Evolutionary conservation across 768 basidiomycete species (phyloP).

Genomic region (Boletus bicolor): DNA sequence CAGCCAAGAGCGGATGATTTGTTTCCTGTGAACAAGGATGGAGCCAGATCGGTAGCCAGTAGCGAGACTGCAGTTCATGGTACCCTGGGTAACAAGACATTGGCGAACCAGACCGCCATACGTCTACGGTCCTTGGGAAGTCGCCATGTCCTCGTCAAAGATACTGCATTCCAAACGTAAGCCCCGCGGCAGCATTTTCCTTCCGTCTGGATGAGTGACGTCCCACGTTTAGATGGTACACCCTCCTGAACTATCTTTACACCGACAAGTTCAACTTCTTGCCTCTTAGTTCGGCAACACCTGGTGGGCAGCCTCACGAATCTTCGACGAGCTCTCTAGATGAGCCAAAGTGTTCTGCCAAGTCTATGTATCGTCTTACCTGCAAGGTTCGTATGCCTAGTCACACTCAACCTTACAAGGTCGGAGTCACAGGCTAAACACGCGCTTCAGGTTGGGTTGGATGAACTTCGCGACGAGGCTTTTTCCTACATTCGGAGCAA

Average conservation of each 20-base stretch:
- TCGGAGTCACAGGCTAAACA: not conserved
- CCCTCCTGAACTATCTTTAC: slow-evolving; percentile 40
- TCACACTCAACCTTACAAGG: not conserved
- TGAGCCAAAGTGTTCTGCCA: slow-evolving; percentile 34
- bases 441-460: slow-evolving; percentile 16
- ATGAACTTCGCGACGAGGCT: slow-evolving; percentile 16
- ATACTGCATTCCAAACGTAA: slow-evolving; percentile 31
- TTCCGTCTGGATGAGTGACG: not conserved
- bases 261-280: slow-evolving; percentile 33
- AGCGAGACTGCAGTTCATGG: slow-evolving; percentile 7
- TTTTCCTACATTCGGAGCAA: slow-evolving; percentile 12
- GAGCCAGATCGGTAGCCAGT: slow-evolving; percentile 1
- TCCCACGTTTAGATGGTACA: slow-evolving; percentile 32
- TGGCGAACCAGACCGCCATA: not conserved
- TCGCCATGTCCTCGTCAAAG: slow-evolving; percentile 25
- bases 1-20: not conserved
- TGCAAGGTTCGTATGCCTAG: slow-evolving; percentile 28
- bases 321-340: slow-evolving; percentile 8
- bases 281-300: slow-evolving; percentile 24
- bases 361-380: slow-evolving; percentile 46
- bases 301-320: not conserved
- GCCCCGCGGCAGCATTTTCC: not conserved
- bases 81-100: not conserved
- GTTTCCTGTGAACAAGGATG: not conserved
- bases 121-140: slow-evolving; percentile 19